A percentile compares a stretch with the other conserved stretches of the same genome.
Conservation (phyloP, 2,329 filamentous ascomycete genomes). For the Fusarium irregulare region DNA sequence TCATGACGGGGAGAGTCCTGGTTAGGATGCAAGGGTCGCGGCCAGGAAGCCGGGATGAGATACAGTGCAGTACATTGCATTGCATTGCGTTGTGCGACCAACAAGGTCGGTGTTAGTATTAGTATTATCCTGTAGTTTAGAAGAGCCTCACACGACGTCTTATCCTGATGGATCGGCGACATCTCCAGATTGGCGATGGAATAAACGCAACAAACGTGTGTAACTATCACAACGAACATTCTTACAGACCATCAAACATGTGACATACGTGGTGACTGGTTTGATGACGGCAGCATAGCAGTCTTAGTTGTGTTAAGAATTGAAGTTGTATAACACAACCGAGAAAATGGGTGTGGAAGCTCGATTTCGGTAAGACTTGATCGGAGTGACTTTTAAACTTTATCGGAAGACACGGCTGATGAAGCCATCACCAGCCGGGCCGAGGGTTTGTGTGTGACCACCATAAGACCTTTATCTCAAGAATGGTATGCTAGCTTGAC, state of each 20-base stretch:
- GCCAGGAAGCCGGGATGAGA: slow-evolving; percentile 6
- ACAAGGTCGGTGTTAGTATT: slow-evolving; percentile 13
- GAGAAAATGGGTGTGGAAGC: not conserved
- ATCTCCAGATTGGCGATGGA: not conserved
- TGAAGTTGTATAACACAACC: not conserved
- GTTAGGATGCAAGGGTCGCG: slow-evolving; percentile 1
- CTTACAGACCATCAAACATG: not conserved
- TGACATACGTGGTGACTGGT: not conserved
- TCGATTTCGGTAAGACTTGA: not conserved
- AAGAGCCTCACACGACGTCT: slow-evolving; percentile 9
- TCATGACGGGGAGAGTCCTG: slow-evolving; percentile 1
- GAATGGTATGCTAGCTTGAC: not conserved
- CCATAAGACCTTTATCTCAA: not conserved
- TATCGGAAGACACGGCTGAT: slow-evolving; percentile 16
- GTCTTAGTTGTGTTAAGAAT: not conserved
- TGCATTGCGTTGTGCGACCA: slow-evolving; percentile 16
- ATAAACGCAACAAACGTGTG: slow-evolving; percentile 2
- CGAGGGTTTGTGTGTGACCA: not conserved
- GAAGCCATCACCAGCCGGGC: slow-evolving; percentile 26
- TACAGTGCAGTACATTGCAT: slow-evolving; percentile 2
- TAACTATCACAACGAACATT: not conserved
- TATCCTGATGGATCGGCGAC: not conserved
- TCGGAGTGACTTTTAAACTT: slow-evolving; percentile 13
- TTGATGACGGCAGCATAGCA: not conserved
- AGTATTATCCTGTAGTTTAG: slow-evolving; percentile 23